These are phyloP conservation scores for Solanum piurae DNA, from an alignment of 257 asterid species.

Conservation along the genomic window DNA sequence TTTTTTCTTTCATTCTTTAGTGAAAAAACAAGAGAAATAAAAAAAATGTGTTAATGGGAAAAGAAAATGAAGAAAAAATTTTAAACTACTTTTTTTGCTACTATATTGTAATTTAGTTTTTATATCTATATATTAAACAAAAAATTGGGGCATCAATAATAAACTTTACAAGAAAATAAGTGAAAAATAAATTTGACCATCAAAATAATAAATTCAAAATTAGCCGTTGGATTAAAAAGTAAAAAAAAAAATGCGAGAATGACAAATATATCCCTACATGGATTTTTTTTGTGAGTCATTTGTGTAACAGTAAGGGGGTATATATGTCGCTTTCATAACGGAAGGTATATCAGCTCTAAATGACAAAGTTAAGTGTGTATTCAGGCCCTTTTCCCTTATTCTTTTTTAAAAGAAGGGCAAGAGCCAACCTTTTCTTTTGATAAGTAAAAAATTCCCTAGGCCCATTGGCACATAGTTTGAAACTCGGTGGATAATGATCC, in stretches of 20 bases:
- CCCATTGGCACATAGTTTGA: not conserved
- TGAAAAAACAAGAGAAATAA: not conserved
- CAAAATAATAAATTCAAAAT: not conserved
- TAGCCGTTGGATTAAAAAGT: not conserved
- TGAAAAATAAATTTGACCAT: not conserved
- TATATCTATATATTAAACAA: not conserved
- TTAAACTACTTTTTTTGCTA: not conserved
- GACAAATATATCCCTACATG: not conserved
- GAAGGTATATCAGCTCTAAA: not conserved
- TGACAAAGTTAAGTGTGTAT: not conserved
- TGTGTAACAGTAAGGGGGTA: not conserved
- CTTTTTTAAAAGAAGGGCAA: not conserved
- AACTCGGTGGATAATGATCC: not conserved
- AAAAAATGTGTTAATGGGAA: not conserved
- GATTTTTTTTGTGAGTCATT: not conserved
- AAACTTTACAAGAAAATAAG: not conserved
- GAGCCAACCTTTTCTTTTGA: not conserved
- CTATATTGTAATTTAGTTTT: not conserved
- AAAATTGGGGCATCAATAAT: not conserved
- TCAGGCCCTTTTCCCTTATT: not conserved
- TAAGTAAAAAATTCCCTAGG: not conserved
- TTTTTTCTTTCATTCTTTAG: not conserved
- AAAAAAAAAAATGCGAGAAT: too few species aligned
- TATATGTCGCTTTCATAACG: not conserved
- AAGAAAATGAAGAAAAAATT: not conserved